These are phyloP conservation scores for Fusarium piperis DNA, from an alignment of 2,329 filamentous ascomycete genomes.

Conservation along the genomic window DNA sequence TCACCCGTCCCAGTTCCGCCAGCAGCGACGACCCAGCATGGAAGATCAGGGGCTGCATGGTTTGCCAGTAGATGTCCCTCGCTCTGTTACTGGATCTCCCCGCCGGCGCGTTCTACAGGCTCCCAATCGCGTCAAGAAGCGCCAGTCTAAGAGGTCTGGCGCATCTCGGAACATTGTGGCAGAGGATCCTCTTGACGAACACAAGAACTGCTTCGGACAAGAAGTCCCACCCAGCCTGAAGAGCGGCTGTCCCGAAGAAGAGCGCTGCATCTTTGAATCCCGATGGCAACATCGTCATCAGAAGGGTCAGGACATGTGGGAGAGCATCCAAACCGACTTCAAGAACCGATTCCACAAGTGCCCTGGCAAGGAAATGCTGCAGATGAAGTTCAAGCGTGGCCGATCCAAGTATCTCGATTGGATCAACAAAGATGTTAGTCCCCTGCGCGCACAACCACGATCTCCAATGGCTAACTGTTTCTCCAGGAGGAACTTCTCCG, in stretches of 20 bases:
- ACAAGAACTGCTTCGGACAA: constrained; percentile 49
- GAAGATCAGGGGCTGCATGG: constrained; percentile 25
- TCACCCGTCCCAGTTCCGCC: constrained; percentile 35
- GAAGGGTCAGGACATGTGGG: constrained; percentile 69
- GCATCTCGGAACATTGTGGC: constrained; percentile 13
- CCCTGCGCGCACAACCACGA: not conserved
- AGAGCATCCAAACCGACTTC: constrained; percentile 59
- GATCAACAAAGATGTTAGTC: constrained; percentile 61
- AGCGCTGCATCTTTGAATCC: constrained; percentile 61
- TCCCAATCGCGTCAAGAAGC: constrained; percentile 43
- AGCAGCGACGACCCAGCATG: constrained; percentile 38
- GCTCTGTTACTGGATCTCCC: constrained; percentile 42
- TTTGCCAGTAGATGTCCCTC: constrained; percentile 15
- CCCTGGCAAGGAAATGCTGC: constrained; percentile 59
- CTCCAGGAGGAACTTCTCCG: constrained; percentile 52
- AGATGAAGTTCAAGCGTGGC: constrained; percentile 65
- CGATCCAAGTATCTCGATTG: constrained; percentile 60
- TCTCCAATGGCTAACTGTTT: constrained; percentile 11
- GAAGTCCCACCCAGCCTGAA: constrained; percentile 53
- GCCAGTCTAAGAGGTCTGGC: constrained; percentile 28
- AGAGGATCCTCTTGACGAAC: constrained; percentile 43
- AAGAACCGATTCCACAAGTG: constrained; percentile 46
- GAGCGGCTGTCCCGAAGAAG: constrained; percentile 57
- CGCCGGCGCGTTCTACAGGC: constrained; percentile 37
- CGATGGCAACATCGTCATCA: constrained; percentile 56